Base-by-base conservation (phyloP, 164 flowering plant species). In the Brasenia schreberi region DNA sequence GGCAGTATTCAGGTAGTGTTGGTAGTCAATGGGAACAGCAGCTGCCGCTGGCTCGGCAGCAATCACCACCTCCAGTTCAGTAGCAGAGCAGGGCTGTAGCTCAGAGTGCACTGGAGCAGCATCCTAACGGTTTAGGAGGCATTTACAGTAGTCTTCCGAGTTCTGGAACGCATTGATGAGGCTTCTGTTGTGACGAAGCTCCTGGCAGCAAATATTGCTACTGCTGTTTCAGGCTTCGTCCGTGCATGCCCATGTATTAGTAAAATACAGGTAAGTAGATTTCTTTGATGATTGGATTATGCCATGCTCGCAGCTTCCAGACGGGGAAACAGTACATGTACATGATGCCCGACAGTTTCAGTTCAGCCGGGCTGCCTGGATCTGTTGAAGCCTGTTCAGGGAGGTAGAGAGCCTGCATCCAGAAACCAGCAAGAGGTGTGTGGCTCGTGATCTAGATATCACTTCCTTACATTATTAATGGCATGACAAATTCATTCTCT, bases 201-300 rank as follows among this genome's bases (percentile, higher is more conserved):
- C 68, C 66, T 66, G 58, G 42, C 18, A 61, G 66, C 43, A 33
- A 49, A 69, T 62, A 60, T 62, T 63, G 66, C 69, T 66, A 67
- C 72, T 70, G 52, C 39, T 16, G 42, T 62, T 58, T 62, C 65
- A 69, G 69, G 74, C 19, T 83, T 65, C 67, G 64, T 70, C 67
- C 73, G 72, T 23, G 71, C 77, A 77, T 76, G 81, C 82, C 69
- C 62, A 71, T 72, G 64, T 71, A 71, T 75, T 80, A 70, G 72
- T 78, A 73, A 53, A 83, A 91, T 86, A 83, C 86, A 86, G 96
- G 89, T 87, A 74, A 4, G 7, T 12, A 12, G 12, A 45, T 49
- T 49, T 14, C 16, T 9, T 49, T 49, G 12, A 49, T 49, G 56
- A 49, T 49, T 49, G 14, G 39, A 49, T 49, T 49, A 49, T 49